Percentiles rank a stretch among this genome's conserved stretches.
These are phyloP conservation scores for Leccinum broughii DNA, from an alignment of 768 basidiomycete species.

Conservation along the genomic window DNA sequence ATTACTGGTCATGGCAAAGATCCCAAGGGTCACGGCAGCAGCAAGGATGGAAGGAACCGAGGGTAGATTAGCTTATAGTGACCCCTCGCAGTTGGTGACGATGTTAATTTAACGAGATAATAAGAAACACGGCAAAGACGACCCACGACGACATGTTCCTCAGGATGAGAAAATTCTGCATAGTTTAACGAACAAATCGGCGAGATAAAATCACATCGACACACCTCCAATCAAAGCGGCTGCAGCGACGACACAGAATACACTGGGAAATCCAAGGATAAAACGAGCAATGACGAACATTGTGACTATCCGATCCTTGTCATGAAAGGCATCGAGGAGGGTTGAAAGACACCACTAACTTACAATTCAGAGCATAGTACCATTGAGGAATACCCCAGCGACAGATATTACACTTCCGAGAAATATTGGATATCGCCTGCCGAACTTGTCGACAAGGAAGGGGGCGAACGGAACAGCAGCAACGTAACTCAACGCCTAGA, in stretches of 20 bases:
- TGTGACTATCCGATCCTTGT: neutral
- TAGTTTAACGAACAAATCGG: neutral
- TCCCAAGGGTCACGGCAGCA: neutral
- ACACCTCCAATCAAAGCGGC: neutral
- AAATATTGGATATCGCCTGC: neutral
- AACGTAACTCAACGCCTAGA: neutral
- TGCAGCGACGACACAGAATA: neutral
- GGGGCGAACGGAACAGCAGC: neutral
- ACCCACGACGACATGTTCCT: neutral
- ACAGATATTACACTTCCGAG: neutral
- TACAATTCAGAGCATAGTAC: neutral
- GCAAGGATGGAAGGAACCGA: neutral
- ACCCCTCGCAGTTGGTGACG: neutral
- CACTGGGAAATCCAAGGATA: neutral
- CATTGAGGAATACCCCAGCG: neutral
- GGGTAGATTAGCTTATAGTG: neutral
- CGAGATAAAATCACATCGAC: neutral
- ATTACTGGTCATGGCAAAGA: neutral
- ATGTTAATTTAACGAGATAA: neutral
- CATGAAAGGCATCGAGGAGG: neutral
- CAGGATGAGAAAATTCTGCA: neutral
- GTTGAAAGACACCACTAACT: neutral
- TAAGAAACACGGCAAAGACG: neutral
- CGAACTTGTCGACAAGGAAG: neutral
- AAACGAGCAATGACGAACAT: neutral